phyloP scores from a whole-genome alignment of 2,329 filamentous ascomycete species.

The Raffaelea deltoideospora region DNA sequence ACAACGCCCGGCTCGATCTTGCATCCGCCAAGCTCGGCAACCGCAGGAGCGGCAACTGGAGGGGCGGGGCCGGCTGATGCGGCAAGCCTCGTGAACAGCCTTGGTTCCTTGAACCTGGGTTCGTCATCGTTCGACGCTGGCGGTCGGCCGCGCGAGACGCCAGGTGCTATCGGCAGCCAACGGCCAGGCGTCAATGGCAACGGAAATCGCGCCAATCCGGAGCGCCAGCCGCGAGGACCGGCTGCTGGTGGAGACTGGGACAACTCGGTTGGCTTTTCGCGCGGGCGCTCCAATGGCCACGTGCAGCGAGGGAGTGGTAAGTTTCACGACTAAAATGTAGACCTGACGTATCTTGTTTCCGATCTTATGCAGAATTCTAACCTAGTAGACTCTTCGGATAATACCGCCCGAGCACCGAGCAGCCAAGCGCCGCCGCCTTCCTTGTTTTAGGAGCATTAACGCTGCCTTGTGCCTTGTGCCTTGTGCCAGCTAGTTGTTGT shows the following conservation, averaged over 20 bases:
- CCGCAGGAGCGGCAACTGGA: no score
- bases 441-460: neutral
- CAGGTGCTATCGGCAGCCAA: constrained; percentile 52
- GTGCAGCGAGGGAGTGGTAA: constrained; percentile 45
- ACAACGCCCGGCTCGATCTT: constrained; percentile 19
- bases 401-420: constrained; percentile 1
- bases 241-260: constrained; percentile 45
- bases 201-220: constrained; percentile 30
- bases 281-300: constrained; percentile 43
- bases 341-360: neutral
- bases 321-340: neutral
- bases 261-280: constrained; percentile 35
- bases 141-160: constrained; percentile 27
- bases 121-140: constrained; percentile 28
- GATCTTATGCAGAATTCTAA: neutral
- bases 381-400: constrained; percentile 7
- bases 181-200: constrained; percentile 35
- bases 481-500: neutral
- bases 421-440: neutral
- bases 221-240: constrained; percentile 49
- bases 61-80: constrained; percentile 13
- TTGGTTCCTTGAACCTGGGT: constrained; percentile 36
- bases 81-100: constrained; percentile 28
- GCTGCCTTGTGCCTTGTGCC: neutral
- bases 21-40: constrained; percentile 8